Evolutionary conservation across 2,329 filamentous ascomycete species (phyloP).

Genomic region (Colletotrichum magnum): DNA sequence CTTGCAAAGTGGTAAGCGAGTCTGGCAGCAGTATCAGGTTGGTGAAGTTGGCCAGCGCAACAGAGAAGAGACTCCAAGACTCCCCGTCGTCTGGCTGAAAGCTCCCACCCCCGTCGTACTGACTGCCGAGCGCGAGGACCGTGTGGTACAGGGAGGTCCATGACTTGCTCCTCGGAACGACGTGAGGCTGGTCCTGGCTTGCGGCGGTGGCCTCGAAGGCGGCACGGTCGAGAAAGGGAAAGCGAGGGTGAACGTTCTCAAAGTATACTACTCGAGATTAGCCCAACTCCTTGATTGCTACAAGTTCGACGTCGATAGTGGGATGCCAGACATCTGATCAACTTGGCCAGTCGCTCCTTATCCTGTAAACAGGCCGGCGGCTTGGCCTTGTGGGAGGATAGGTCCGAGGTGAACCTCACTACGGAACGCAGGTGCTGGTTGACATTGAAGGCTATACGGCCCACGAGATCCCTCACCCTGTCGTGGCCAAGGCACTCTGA

Average conservation of each 20-base stretch:
- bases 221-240: constrained; percentile 52
- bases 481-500: constrained; percentile 47
- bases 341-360: constrained; percentile 23
- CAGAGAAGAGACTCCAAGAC: constrained; percentile 43
- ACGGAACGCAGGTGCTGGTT: background rate
- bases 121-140: constrained; percentile 51
- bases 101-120: constrained; percentile 46
- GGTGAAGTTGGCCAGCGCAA: constrained; percentile 47
- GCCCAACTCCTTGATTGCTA: background rate
- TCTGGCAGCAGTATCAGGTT: constrained; percentile 50
- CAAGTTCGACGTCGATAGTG: background rate
- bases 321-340: constrained; percentile 22
- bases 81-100: constrained; percentile 40
- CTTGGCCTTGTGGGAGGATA: background rate
- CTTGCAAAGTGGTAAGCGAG: constrained; percentile 49
- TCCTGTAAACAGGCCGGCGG: constrained; percentile 23
- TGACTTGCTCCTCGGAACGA: constrained; percentile 29
- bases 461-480: constrained; percentile 46
- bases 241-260: constrained; percentile 51
- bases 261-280: constrained; percentile 50
- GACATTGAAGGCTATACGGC: constrained; percentile 46
- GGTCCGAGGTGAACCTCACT: background rate
- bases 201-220: constrained; percentile 32
- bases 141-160: constrained; percentile 53
- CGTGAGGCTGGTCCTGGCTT: constrained; percentile 1